Percentiles rank a stretch among this genome's conserved stretches.
phyloP scores from a whole-genome alignment of 192 early-diverging fungal species.

The Glomus cerebriforme region DNA sequence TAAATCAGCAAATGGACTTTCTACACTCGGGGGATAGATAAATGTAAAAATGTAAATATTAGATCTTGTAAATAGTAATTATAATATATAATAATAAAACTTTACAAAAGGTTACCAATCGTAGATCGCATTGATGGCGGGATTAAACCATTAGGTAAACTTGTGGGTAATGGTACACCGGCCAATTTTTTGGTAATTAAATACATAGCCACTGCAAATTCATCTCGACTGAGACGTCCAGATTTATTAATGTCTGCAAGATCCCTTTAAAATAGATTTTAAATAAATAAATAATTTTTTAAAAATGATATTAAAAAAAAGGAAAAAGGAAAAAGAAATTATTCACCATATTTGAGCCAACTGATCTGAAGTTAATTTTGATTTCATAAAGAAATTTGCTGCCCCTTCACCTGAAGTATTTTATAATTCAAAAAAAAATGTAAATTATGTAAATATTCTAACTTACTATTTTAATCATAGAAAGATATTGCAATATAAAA shows the following conservation, averaged over 20 bases:
- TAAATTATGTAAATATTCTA: neutral
- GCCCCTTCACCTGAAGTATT: constrained; percentile 63
- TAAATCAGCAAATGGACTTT: constrained; percentile 2
- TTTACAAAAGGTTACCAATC: neutral
- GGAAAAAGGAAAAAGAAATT: too few species aligned
- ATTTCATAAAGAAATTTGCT: constrained; percentile 78
- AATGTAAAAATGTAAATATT: neutral
- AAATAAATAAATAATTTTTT: constrained; percentile 43
- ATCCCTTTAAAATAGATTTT: constrained; percentile 48
- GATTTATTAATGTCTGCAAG: constrained; percentile 65
- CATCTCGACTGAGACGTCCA: constrained; percentile 64
- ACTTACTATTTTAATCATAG: neutral
- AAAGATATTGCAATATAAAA: neutral
- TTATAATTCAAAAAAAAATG: neutral
- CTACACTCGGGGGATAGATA: neutral
- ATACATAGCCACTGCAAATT: constrained; percentile 83
- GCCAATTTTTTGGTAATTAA: constrained; percentile 65
- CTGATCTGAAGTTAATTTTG: constrained; percentile 63
- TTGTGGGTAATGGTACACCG: constrained; percentile 54
- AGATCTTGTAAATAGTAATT: neutral
- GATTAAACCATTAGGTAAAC: constrained; percentile 56
- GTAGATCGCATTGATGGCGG: constrained; percentile 56
- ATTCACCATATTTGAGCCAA: constrained; percentile 81
- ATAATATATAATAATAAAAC: neutral
- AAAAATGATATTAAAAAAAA: neutral